Evolutionary conservation across 495 filamentous ascomycete genomes (phyloP).

Genomic region (Penicillium psychrofluorescens): DNA sequence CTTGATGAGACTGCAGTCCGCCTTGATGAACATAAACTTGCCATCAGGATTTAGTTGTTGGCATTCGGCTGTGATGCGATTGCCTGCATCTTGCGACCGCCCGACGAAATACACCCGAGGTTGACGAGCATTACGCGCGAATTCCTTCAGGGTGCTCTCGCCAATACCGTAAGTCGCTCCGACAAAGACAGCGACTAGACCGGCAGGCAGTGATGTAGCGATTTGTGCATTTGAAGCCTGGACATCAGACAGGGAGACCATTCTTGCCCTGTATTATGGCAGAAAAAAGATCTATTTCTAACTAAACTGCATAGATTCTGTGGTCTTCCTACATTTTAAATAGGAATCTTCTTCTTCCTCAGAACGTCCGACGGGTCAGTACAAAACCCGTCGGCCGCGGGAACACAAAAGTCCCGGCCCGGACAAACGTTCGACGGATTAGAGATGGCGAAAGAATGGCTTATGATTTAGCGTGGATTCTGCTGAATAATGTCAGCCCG

Average conservation of each 20-base stretch:
- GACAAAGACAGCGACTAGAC: constrained; percentile 49
- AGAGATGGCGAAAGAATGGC: too few relatives aligned
- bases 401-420: too few relatives aligned
- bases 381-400: too few relatives aligned
- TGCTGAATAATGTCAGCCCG: constrained; percentile 3
- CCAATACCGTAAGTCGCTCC: constrained; percentile 60
- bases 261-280: constrained; percentile 6
- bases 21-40: constrained; percentile 46
- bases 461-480: too few relatives aligned
- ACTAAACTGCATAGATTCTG: too few relatives aligned
- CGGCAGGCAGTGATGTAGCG: constrained; percentile 23
- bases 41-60: constrained; percentile 17
- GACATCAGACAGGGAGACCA: constrained; percentile 29
- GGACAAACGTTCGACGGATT: too few relatives aligned
- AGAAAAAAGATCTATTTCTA: too few relatives aligned
- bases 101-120: constrained; percentile 39
- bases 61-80: constrained; percentile 39
- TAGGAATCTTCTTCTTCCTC: too few relatives aligned
- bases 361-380: too few relatives aligned
- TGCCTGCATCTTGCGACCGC: constrained; percentile 38
- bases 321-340: too few relatives aligned
- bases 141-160: constrained; percentile 43
- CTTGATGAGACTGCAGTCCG: constrained; percentile 50
- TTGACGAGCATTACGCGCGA: constrained; percentile 37
- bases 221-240: constrained; percentile 33